phyloP scores from a whole-genome alignment of 2,329 filamentous ascomycete genomes.

The Keithomyces neogunnii region DNA sequence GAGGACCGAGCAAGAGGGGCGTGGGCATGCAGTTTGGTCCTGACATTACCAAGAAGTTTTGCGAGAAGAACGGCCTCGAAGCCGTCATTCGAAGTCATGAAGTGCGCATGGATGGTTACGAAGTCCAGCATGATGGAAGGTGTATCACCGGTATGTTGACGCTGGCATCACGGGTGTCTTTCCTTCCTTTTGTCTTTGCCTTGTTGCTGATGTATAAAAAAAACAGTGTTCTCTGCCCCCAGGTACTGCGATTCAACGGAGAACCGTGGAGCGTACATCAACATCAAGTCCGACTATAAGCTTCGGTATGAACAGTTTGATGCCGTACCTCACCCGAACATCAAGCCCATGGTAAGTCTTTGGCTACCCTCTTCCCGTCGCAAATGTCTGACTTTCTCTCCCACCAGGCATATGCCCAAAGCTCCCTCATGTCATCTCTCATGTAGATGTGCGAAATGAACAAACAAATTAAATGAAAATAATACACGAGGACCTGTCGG shows the following conservation, averaged over 20 bases:
- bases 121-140: constrained; percentile 89
- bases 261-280: constrained; percentile 98
- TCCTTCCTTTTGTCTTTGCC: not conserved
- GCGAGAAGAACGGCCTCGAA: constrained; percentile 88
- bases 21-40: constrained; percentile 96
- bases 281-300: constrained; percentile 86
- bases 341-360: constrained; percentile 73
- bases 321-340: constrained; percentile 89
- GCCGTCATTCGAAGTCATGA: constrained; percentile 97
- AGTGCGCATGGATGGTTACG: constrained; percentile 98
- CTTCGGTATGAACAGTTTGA: constrained; percentile 90
- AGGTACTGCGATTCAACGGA: constrained; percentile 97
- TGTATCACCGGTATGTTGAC: constrained; percentile 74
- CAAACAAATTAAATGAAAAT: not conserved
- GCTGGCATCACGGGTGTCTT: not conserved
- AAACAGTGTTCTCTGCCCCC: constrained; percentile 83
- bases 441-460: constrained; percentile 40
- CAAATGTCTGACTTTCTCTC: constrained; percentile 11
- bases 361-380: not conserved
- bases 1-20: constrained; percentile 91
- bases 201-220: constrained; percentile 15
- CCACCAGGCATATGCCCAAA: constrained; percentile 71
- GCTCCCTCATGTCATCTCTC: constrained; percentile 68
- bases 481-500: not conserved
- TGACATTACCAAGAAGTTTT: constrained; percentile 93